These are phyloP conservation scores for Didymella sp. DNA, from an alignment of 2,329 filamentous ascomycete species.

Conservation along the genomic window DNA sequence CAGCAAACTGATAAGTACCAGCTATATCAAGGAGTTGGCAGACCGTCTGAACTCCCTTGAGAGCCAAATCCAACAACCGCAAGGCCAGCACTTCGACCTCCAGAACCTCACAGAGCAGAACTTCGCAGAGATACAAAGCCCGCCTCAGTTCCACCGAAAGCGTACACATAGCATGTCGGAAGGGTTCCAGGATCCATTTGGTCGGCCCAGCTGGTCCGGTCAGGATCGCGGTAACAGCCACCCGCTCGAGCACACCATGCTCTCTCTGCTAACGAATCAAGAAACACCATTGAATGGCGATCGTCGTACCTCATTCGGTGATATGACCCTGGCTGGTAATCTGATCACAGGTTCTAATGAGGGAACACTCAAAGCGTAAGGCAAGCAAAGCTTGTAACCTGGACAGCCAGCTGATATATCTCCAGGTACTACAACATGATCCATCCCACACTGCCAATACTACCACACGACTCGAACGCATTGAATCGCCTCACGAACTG, in stretches of 20 bases:
- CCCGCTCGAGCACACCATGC: constrained; percentile 26
- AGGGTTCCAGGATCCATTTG: constrained; percentile 43
- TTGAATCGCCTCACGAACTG: constrained; percentile 47
- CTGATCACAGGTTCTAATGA: constrained; percentile 48
- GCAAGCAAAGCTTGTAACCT: neutral
- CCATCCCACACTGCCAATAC: constrained; percentile 45
- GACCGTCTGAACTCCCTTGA: constrained; percentile 50
- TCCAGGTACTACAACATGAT: constrained; percentile 47
- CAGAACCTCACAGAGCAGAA: constrained; percentile 38
- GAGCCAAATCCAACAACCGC: constrained; percentile 46
- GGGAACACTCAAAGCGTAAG: constrained; percentile 45
- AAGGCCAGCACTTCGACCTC: constrained; percentile 43
- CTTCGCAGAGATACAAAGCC: constrained; percentile 40
- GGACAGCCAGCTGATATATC: constrained; percentile 21
- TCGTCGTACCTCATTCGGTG: constrained; percentile 46
- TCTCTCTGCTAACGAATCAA: constrained; percentile 37
- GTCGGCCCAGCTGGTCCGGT: constrained; percentile 43
- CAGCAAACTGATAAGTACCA: constrained; percentile 28
- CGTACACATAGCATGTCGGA: constrained; percentile 51
- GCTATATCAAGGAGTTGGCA: constrained; percentile 52
- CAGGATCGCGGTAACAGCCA: constrained; percentile 46
- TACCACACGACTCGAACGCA: constrained; percentile 42
- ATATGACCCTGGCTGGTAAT: constrained; percentile 44
- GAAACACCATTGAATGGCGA: constrained; percentile 43
- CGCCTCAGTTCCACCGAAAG: constrained; percentile 45